Base-by-base conservation (phyloP, 2,329 filamentous ascomycete species). In the Acephala macrosclerotiorum region DNA sequence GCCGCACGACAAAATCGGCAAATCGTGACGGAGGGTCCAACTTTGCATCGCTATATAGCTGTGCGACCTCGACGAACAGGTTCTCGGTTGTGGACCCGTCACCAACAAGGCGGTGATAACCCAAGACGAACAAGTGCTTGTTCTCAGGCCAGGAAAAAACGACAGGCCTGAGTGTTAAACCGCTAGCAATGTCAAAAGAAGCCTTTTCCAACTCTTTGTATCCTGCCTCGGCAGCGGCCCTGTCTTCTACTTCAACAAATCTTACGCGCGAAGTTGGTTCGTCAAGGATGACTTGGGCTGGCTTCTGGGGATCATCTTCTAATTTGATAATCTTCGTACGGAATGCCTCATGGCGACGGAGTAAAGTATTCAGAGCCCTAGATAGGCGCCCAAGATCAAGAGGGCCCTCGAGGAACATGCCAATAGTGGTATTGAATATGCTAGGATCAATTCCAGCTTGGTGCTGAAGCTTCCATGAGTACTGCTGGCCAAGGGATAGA, bases 401-500 rank as follows among this genome's bases (percentile, higher is more conserved):
- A n/a, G 18, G 9, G n/a, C 53, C 53, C 26, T 57, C 25, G 11
- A 57, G 26, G 25, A 33, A 57, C 53, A 57, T 57, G 29, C 53
- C 53, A 20, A 57, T 57, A 18, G 53, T 57, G 22, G 9, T 33
- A 20, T 57, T 29, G n/a, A 57, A 57, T 11, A 57, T 57, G 14
- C 25, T 57, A n/a, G 53, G 53, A 33, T 57, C 25, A 33, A 33
- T 33, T 8, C 35, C 9, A 36, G n/a, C 8, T 20, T 57, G 53
- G 18, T 29, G 22, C 25, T 57, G 53, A 20, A 57, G 53, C 26
- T 33, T 57, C 53, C 53, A 57, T 33, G 53, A 57, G 29, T 57
- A 35, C n/a, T 57, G 25, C 26, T 57, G 53, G 53, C 22, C 26
- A 12, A 57, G 53, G 35, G 53, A 57, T 33, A 57, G 29, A 33